Base-by-base conservation (phyloP, 148 eudicot genomes). In the Suaeda aralocaspica region DNA sequence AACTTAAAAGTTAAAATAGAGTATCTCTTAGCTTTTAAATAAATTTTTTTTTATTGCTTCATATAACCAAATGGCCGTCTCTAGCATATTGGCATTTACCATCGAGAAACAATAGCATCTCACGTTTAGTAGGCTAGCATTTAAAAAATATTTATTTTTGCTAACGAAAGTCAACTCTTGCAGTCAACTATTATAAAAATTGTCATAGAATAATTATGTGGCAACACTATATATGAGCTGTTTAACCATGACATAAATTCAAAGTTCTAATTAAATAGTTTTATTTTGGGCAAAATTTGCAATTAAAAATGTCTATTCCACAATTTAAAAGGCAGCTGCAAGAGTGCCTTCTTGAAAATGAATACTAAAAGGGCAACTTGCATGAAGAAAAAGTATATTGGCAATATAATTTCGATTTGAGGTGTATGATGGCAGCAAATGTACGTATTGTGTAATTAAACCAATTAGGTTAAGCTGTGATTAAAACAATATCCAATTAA, bases 341-440 rank as follows among this genome's bases (percentile, higher is more conserved):
- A 36, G 41, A 8, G 48, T n/a, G 48, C 29, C 26, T 13, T 59
- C 1, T 5, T 52, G 3, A 12, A 14, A 5, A 12, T 41, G 4
- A 4, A 45, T 50, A 62, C 5, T 64, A 6, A 53, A 22, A 9
- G 8, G 8, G 9, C 21, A 53, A 25, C 14, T 7, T 53, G 13
- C 28, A 53, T 63, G 26, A 34, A n/a, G n/a, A n/a, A n/a, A n/a
- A n/a, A n/a, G n/a, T n/a, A n/a, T 60, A 36, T 77, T 62, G 49
- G 5, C 62, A 68, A 36, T n/a, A n/a, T n/a, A n/a, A n/a, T n/a
- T n/a, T n/a, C n/a, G n/a, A n/a, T n/a, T n/a, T n/a, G n/a, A n/a
- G n/a, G n/a, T n/a, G n/a, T n/a, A n/a, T n/a, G n/a, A n/a, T n/a
- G n/a, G n/a, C n/a, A n/a, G n/a, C n/a, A n/a, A n/a, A n/a, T n/a